Percentiles rank a stretch among this genome's conserved stretches.
These are phyloP conservation scores for Syzygium aromaticum DNA, from an alignment of 345 rosid genomes.

Conservation along the genomic window DNA sequence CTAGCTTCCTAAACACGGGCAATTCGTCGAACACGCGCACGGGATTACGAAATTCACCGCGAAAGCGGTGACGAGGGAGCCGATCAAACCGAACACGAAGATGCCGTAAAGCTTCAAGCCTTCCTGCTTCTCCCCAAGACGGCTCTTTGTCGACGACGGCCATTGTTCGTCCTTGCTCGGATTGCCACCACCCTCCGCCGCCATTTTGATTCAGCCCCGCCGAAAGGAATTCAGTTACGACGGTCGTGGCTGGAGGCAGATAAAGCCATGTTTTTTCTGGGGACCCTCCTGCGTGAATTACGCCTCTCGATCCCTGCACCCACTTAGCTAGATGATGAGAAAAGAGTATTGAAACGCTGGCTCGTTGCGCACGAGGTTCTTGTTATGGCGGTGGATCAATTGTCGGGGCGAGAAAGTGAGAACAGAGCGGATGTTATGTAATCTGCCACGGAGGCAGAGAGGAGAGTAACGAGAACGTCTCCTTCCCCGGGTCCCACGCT, in stretches of 20 bases:
- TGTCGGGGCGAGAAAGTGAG: not conserved
- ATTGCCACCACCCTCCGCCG: not conserved
- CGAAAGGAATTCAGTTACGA: not conserved
- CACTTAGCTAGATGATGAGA: not conserved
- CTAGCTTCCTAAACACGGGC: not conserved
- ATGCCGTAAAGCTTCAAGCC: conserved; percentile 8
- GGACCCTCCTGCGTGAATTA: not conserved
- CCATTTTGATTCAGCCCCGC: not conserved
- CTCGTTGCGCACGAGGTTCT: not conserved
- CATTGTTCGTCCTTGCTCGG: not conserved
- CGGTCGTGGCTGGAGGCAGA: not conserved
- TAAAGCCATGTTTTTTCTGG: not conserved
- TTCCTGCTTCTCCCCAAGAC: conserved; percentile 1
- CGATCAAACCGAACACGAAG: conserved; percentile 7
- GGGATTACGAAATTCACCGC: not conserved
- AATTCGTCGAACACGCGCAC: not conserved
- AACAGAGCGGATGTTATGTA: not conserved
- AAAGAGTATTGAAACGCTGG: not conserved
- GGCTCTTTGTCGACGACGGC: not conserved
- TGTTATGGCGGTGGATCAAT: not conserved
- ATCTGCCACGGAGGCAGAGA: not conserved
- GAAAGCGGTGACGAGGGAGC: conserved; percentile 7
- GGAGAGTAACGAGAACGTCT: not conserved
- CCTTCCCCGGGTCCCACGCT: not conserved
- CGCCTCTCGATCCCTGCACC: not conserved